Base-by-base conservation (phyloP, 129 eudicot genomes). In the Escallonia herrerae region DNA sequence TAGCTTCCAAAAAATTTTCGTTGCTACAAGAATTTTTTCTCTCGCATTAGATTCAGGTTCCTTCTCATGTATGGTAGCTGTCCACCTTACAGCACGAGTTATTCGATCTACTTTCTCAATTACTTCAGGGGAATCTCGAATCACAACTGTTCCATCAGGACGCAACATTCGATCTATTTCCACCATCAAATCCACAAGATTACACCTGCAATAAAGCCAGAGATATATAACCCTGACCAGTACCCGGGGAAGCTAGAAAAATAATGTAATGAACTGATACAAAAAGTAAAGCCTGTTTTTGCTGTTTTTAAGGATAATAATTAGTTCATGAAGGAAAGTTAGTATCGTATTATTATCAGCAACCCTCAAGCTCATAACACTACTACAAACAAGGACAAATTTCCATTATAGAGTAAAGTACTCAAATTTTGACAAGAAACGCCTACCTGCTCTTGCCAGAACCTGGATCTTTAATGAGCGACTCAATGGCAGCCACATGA, bases 141-240 rank as follows among this genome's bases (percentile, higher is more conserved):
- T 65, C 52, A 90, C 82, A 58, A 87, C 89, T 0, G 90, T 90
- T 68, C 97, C 97, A 63, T 82, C 89, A 1, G 95, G 95, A 4
- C 97, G 87, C 47, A 90, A 65, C n/a, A 90, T 80, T 62, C 95
- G 77, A 65, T 90, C 97, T 12, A 90, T 87, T 56, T 90, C 95
- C 69, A 90, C 91, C 89, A 90, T 80, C 15, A 90, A 69, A 79
- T 90, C 97, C 69, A 90, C 91, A 66, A 90, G 82, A 74, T 79
- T 84, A 67, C 97, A 90, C 75, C 95, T 90, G 80, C 73, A 70
- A 56, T 43, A 61, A 41, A 65, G 22, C 33, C 33, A 22, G 33
- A 22, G 33, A 22, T 22, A 22, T 22, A 22, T 22, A 22, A 22
- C 33, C 33, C 33, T 22, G 33, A 22, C 33, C 33, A 22, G 0